These are phyloP conservation scores for Ophiostoma tasmaniense DNA, from an alignment of 2,329 filamentous ascomycete species.

Conservation along the genomic window DNA sequence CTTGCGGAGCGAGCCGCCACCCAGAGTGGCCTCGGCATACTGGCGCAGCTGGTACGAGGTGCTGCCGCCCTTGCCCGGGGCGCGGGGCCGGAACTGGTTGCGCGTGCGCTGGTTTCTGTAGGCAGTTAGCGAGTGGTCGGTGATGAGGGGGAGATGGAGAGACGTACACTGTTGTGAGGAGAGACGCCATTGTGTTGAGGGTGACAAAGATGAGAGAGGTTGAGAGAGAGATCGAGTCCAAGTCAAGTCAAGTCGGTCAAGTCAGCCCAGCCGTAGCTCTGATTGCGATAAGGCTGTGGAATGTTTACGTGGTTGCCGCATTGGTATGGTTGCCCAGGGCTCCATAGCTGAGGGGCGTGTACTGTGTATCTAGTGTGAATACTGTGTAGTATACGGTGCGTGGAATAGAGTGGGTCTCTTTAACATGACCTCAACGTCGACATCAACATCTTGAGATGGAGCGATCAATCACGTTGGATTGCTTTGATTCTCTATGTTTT, in stretches of 20 bases:
- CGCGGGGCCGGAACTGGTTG: slow-evolving; percentile 85
- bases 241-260: not conserved
- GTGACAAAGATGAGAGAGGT: not conserved
- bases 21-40: slow-evolving; percentile 94
- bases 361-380: not conserved
- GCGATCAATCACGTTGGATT: no score
- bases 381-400: not conserved
- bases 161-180: slow-evolving; percentile 28
- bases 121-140: not conserved
- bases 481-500: no score
- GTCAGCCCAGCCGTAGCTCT: not conserved
- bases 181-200: slow-evolving; percentile 20
- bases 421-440: not conserved
- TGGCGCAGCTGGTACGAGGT: slow-evolving; percentile 87
- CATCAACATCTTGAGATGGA: not conserved
- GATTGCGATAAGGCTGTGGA: slow-evolving; percentile 7
- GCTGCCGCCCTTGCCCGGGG: slow-evolving; percentile 73
- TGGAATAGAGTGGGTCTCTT: not conserved
- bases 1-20: slow-evolving; percentile 88
- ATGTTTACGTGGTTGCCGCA: slow-evolving; percentile 21
- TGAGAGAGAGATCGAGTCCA: not conserved
- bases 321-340: slow-evolving; percentile 20
- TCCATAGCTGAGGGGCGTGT: not conserved
- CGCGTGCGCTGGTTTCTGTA: slow-evolving; percentile 75
- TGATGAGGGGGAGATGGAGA: not conserved